Conservation (phyloP, 225 moss, liverwort and hornwort species). For the Antitrichia curtipendula region DNA sequence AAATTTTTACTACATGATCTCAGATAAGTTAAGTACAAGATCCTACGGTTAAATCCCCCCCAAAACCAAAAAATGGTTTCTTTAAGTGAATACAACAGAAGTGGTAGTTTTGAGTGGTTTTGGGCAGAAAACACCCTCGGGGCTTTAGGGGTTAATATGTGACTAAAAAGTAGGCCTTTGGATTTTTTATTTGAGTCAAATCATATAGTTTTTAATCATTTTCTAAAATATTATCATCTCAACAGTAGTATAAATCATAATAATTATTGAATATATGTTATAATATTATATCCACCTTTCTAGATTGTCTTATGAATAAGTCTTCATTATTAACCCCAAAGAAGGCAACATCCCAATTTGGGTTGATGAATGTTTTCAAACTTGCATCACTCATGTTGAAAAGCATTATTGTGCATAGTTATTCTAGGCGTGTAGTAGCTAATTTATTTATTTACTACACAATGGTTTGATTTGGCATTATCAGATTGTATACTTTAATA, state of each 20-base stretch:
- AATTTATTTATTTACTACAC: background rate
- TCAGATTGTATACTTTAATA: background rate
- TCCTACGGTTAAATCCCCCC: too few species aligned
- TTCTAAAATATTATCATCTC: background rate
- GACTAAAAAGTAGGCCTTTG: background rate
- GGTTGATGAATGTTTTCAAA: background rate
- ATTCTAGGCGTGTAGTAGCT: background rate
- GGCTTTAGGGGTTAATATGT: too few species aligned
- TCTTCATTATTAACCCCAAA: background rate
- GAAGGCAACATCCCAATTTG: background rate
- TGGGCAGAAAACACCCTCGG: too few species aligned
- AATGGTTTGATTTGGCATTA: background rate
- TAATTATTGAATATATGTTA: background rate
- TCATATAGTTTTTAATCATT: too few species aligned
- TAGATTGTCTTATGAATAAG: background rate
- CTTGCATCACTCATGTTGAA: background rate
- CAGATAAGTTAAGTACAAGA: too few species aligned
- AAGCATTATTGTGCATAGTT: background rate
- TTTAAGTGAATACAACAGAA: too few species aligned
- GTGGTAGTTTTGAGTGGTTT: too few species aligned
- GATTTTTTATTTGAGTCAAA: background rate
- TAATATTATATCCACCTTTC: background rate
- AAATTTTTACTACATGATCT: too few species aligned
- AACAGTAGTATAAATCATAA: background rate
- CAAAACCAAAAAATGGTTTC: too few species aligned